A percentile compares a stretch with the other conserved stretches of the same genome.
These are phyloP conservation scores for Leccinum colubrinum DNA, from an alignment of 1,284 basidiomycete species.

Conservation along the genomic window DNA sequence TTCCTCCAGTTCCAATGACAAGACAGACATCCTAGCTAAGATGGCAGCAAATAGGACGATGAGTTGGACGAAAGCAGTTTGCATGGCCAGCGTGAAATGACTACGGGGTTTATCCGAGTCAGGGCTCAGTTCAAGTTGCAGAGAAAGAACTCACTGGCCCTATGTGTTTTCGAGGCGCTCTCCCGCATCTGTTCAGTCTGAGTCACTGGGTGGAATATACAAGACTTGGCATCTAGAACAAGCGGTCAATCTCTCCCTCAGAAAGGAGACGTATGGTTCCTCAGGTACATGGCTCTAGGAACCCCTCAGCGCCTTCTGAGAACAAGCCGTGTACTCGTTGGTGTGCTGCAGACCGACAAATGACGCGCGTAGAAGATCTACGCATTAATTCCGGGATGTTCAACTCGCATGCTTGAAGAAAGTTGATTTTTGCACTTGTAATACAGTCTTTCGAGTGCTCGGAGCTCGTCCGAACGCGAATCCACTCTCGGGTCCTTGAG, in stretches of 20 bases:
- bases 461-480: conserved; percentile 49
- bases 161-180: conserved; percentile 46
- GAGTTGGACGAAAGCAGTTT: too few species aligned
- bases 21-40: neutral
- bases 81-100: too few species aligned
- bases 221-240: conserved; percentile 32
- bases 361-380: conserved; percentile 43
- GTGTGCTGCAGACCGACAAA: conserved; percentile 52
- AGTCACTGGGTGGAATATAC: conserved; percentile 3
- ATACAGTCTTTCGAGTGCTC: conserved; percentile 44
- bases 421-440: conserved; percentile 77
- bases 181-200: conserved; percentile 44
- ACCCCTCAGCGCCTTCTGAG: conserved; percentile 46
- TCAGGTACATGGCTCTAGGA: conserved; percentile 55
- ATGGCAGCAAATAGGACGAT: too few species aligned
- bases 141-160: conserved; percentile 36
- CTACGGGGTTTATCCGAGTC: neutral
- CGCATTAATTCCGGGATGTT: conserved; percentile 34
- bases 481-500: conserved; percentile 64
- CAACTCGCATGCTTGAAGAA: conserved; percentile 60
- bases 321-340: conserved; percentile 37
- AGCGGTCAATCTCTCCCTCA: too few species aligned
- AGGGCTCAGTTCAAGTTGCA: neutral
- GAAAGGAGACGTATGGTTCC: too few species aligned
- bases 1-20: conserved; percentile 46